Conservation (phyloP, 179 eudicot genomes). For the Patellifolia procumbens region DNA sequence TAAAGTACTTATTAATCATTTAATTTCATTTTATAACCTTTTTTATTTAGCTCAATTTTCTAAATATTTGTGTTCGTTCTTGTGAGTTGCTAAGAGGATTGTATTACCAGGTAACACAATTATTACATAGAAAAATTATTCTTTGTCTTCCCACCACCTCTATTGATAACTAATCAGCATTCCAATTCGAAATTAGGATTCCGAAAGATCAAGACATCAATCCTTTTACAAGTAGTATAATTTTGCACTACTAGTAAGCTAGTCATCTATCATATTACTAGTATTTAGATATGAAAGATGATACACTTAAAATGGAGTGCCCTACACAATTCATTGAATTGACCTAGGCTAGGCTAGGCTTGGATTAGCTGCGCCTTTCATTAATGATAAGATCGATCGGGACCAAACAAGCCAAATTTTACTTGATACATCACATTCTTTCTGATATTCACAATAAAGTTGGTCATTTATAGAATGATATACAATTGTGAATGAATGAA, state of each 20-base stretch:
- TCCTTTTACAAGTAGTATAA: too few species aligned
- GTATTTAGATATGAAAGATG: background rate
- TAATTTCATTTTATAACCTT: too few species aligned
- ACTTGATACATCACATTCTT: conserved; percentile 28
- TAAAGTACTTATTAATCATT: too few species aligned
- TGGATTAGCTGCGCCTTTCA: conserved; percentile 22
- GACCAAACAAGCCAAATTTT: conserved; percentile 10
- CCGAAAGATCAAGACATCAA: background rate
- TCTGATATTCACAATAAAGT: conserved; percentile 11
- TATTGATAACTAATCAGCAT: too few species aligned
- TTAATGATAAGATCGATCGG: conserved; percentile 23
- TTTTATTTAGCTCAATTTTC: too few species aligned
- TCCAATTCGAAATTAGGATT: background rate
- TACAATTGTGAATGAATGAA: conserved; percentile 1
- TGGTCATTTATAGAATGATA: background rate
- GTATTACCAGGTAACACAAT: too few species aligned
- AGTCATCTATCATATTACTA: background rate
- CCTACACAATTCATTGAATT: background rate
- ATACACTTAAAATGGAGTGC: background rate
- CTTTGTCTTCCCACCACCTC: too few species aligned
- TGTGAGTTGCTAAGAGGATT: too few species aligned
- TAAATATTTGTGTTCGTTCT: too few species aligned
- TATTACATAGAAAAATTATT: too few species aligned
- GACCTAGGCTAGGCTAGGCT: conserved; percentile 6
- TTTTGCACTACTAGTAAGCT: background rate